These are phyloP conservation scores for Aspergillus hancockii DNA, from an alignment of 495 filamentous ascomycete species.

Conservation along the genomic window DNA sequence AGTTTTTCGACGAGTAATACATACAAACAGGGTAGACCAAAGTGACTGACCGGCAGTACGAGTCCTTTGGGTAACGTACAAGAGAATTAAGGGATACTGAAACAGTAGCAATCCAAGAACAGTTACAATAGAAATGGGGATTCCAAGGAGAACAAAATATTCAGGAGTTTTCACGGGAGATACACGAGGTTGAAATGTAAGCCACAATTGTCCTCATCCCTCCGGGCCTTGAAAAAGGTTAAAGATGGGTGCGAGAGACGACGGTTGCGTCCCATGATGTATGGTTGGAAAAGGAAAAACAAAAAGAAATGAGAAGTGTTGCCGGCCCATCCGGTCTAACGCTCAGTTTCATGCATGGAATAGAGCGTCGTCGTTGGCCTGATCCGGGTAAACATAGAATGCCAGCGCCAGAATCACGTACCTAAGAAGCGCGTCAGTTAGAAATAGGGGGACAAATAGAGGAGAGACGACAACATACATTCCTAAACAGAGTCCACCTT, in stretches of 20 bases:
- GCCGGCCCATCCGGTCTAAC: neutral
- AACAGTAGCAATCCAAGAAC: neutral
- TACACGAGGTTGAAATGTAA: neutral
- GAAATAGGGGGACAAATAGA: neutral
- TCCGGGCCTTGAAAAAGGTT: neutral
- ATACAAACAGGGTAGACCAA: neutral
- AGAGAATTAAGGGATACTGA: neutral
- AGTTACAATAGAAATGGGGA: neutral
- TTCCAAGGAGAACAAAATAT: slow-evolving; percentile 9
- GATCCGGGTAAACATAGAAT: slow-evolving; percentile 85
- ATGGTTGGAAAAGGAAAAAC: neutral
- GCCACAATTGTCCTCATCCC: neutral
- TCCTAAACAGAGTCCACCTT: slow-evolving; percentile 84
- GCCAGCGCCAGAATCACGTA: slow-evolving; percentile 86
- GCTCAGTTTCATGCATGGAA: slow-evolving; percentile 10
- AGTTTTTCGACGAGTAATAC: neutral
- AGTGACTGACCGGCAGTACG: slow-evolving; percentile 22
- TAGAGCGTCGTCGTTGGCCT: slow-evolving; percentile 31
- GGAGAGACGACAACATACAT: slow-evolving; percentile 52
- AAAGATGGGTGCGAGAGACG: neutral
- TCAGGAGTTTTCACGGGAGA: neutral
- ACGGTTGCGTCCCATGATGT: neutral
- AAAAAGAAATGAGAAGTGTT: neutral
- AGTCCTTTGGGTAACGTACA: neutral
- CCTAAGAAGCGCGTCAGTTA: slow-evolving; percentile 29